Evolutionary conservation across 805 yeast species (phyloP).

Genomic region (Yamadazyma insecticola): DNA sequence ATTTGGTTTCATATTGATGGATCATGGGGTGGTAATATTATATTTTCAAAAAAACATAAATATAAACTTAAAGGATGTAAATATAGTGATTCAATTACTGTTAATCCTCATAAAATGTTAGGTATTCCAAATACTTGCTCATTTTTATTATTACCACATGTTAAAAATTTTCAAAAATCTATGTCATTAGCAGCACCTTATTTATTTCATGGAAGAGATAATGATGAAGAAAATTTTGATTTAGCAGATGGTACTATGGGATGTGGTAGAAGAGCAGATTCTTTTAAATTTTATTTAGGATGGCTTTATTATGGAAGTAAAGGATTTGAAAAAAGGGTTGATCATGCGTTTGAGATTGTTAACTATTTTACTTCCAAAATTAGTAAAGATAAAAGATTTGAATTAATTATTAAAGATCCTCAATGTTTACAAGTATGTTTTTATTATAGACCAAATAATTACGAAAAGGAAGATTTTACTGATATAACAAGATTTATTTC

Average conservation of each 20-base stretch:
- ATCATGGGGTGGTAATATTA: slow-evolving; percentile 86
- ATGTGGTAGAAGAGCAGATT: slow-evolving; percentile 83
- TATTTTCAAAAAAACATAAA: slow-evolving; percentile 51
- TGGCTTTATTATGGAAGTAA: slow-evolving; percentile 75
- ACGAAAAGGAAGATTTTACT: slow-evolving; percentile 38
- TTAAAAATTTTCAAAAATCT: slow-evolving; percentile 58
- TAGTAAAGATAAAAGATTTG: slow-evolving; percentile 39
- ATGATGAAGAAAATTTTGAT: slow-evolving; percentile 56
- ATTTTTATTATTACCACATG: slow-evolving; percentile 69
- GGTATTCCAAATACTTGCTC: slow-evolving; percentile 83
- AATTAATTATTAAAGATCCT: slow-evolving; percentile 52
- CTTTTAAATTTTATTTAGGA: slow-evolving; percentile 69
- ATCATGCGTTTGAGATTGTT: slow-evolving; percentile 67
- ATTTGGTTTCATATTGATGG: slow-evolving; percentile 85
- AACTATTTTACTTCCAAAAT: slow-evolving; percentile 54
- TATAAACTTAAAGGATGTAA: slow-evolving; percentile 54
- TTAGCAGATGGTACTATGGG: slow-evolving; percentile 91
- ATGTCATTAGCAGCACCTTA: slow-evolving; percentile 80
- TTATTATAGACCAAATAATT: slow-evolving; percentile 51
- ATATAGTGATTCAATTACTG: slow-evolving; percentile 69
- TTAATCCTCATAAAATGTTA: slow-evolving; percentile 82
- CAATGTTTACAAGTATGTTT: slow-evolving; percentile 84
- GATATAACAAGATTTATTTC: slow-evolving; percentile 59
- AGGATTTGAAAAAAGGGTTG: slow-evolving; percentile 64
- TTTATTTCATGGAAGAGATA: slow-evolving; percentile 59